Evolutionary conservation across 176 grass and related monocot species (phyloP).

Genomic region (Olyra latifolia): DNA sequence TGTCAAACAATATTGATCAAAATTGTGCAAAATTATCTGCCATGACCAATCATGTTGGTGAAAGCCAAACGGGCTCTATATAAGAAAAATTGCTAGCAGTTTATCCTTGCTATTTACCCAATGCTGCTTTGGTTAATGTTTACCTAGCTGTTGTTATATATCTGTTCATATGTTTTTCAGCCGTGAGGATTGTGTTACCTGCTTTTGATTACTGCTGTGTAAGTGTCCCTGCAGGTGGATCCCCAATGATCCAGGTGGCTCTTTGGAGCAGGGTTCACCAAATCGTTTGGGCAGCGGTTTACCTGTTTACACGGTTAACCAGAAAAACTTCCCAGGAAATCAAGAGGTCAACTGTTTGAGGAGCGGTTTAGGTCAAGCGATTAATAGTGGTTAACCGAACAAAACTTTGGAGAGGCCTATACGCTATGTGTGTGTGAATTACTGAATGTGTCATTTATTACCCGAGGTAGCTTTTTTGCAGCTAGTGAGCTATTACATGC

Average conservation of each 20-base stretch:
- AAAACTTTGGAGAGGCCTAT: not conserved
- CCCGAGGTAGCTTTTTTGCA: not conserved
- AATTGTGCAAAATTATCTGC: slow-evolving; percentile 9
- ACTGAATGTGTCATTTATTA: not conserved
- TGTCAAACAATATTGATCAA: not conserved
- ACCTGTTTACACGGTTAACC: too few relatives aligned
- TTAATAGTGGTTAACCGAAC: too few relatives aligned
- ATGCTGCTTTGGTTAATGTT: not conserved
- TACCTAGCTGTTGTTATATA: not conserved
- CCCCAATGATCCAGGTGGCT: not conserved
- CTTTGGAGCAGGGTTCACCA: too few relatives aligned
- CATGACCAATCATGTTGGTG: not conserved
- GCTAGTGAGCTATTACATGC: not conserved
- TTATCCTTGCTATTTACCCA: not conserved
- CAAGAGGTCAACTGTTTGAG: too few relatives aligned
- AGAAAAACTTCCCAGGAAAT: too few relatives aligned
- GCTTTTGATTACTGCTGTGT: not conserved
- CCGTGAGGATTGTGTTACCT: not conserved
- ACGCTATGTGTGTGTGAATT: not conserved
- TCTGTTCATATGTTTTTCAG: not conserved
- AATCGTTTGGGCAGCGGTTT: too few relatives aligned
- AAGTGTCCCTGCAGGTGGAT: not conserved
- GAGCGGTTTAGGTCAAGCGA: too few relatives aligned
- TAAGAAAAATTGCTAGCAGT: not conserved
- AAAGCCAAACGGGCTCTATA: not conserved